These are phyloP conservation scores for Entomortierella chlamydospora DNA, from an alignment of 192 early-diverging fungal genomes.

Conservation along the genomic window DNA sequence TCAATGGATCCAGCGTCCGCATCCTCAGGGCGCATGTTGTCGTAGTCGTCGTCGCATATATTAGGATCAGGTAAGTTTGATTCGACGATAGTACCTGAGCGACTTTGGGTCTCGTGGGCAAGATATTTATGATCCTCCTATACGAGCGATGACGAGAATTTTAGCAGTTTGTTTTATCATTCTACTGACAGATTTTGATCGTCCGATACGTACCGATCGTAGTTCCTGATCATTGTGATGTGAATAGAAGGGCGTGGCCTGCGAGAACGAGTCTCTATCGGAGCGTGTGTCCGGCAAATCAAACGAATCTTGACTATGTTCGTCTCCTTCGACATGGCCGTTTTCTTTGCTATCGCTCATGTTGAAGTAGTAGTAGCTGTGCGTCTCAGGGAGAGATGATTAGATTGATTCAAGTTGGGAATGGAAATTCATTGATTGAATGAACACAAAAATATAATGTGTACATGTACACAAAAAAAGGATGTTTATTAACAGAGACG, in stretches of 20 bases:
- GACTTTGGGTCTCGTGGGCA: slow-evolving; percentile 4
- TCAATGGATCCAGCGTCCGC: too few relatives aligned
- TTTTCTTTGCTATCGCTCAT: background rate
- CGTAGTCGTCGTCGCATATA: background rate
- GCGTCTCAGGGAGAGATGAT: background rate
- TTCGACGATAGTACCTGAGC: background rate
- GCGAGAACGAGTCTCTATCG: background rate
- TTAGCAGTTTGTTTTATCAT: too few relatives aligned
- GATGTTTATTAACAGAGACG: too few relatives aligned
- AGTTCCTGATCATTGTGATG: slow-evolving; percentile 19
- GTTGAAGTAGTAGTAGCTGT: background rate
- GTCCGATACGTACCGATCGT: slow-evolving; percentile 4
- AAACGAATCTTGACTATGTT: slow-evolving; percentile 16
- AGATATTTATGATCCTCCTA: slow-evolving; percentile 39
- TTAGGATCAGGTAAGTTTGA: background rate
- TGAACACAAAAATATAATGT: too few relatives aligned
- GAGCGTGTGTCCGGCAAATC: slow-evolving; percentile 10
- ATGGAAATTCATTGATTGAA: too few relatives aligned
- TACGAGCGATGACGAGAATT: background rate
- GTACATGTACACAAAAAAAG: too few relatives aligned
- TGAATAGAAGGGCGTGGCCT: slow-evolving; percentile 6
- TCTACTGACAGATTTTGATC: too few relatives aligned
- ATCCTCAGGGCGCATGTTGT: slow-evolving; percentile 7
- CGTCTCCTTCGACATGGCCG: too few relatives aligned
- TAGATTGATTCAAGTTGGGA: background rate